Evolutionary conservation across 371 early-diverging fungal species (phyloP), one percentile per base, ranked within the genome.

Genomic region (Nematocida sp.): DNA sequence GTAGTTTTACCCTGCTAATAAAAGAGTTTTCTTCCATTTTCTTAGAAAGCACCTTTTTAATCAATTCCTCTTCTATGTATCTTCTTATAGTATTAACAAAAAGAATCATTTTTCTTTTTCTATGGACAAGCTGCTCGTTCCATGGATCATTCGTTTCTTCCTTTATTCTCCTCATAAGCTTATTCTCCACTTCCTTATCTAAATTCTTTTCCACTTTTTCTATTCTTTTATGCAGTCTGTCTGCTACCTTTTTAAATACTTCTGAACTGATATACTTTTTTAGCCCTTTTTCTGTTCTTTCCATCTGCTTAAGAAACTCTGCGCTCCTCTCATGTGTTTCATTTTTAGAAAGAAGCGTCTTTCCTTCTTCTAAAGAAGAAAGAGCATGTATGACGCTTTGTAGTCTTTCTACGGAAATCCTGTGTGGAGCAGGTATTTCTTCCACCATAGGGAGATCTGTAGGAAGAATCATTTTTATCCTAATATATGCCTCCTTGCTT

Each of bases 401-500:
- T 38, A 71, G 35, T 23, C 75, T 57, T 50, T 71, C 63, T 11
- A 71, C 75, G 3, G 75, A 36, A 42, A 42, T 30, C 35, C 48
- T 60, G 54, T 71, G 45, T 49, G 57, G 36, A 33, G 55, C 13
- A n/a, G 49, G 13, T 25, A 71, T 13, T 5, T 7, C 11, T 5
- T 2, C 7, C 32, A 30, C 51, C 1, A 18, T n/a, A 11, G 7
- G 9, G n/a, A 30, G 32, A 13, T 38, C 28, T 13, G 49, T 13
- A n/a, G 50, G 38, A 42, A 59, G 28, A n/a, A 28, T 38, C 75
- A 71, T 71, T 54, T 71, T 71, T 35, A 71, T 71, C 38, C 75
- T 23, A 20, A 13, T 51, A 32, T 71, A 71, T 0, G 75, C 75
- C 0, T 60, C 75, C 32, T 35, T 71, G 64, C 75, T 61, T 30